Conservation (phyloP, 331 rosid species). For the Telfairia occidentalis region DNA sequence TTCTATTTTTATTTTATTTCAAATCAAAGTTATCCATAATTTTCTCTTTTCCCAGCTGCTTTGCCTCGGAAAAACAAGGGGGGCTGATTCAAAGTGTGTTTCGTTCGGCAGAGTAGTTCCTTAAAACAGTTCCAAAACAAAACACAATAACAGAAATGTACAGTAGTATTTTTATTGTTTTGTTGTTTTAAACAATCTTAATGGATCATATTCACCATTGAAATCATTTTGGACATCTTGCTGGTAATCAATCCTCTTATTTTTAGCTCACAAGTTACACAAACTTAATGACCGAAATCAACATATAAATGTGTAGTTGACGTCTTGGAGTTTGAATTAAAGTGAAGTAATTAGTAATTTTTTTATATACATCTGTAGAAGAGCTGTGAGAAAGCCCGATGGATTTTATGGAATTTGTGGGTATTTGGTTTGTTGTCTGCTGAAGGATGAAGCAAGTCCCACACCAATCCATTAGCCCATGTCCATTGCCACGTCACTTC, state of each 20-base stretch:
- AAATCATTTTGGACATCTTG: not conserved
- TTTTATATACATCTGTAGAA: no score
- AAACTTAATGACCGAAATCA: no score
- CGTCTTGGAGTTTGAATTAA: no score
- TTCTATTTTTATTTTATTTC: not conserved
- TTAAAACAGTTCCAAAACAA: not conserved
- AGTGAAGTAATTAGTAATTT: no score
- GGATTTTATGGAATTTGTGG: not conserved
- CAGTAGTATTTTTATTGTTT: not conserved
- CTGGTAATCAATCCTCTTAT: not conserved
- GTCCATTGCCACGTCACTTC: constrained; percentile 5
- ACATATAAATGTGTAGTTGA: no score
- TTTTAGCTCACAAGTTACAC: no score
- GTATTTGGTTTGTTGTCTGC: not conserved
- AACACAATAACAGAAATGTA: not conserved
- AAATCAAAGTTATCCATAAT: not conserved
- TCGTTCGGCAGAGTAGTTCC: not conserved
- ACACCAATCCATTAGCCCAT: not conserved
- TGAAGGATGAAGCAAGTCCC: not conserved
- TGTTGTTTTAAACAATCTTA: not conserved
- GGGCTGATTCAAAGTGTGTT: not conserved
- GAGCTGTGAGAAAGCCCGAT: not conserved
- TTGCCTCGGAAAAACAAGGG: not conserved
- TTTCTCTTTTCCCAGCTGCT: not conserved
- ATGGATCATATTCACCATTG: not conserved